Conservation (phyloP, 257 asterid species). For the Jaltomata sinuosa region DNA sequence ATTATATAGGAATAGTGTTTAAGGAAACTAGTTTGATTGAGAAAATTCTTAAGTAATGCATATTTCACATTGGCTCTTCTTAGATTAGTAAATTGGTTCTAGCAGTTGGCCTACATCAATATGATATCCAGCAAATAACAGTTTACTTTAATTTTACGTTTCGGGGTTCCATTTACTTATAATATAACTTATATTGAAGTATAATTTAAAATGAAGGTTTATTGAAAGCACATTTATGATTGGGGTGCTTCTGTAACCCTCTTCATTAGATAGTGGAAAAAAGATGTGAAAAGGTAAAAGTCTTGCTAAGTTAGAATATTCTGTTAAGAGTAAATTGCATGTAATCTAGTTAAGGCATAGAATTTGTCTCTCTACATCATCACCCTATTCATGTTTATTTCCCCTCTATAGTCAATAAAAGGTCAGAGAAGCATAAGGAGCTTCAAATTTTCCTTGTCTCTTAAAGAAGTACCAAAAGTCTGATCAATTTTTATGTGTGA, state of each 20-base stretch:
- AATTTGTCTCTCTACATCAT: background rate
- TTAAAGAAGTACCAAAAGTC: background rate
- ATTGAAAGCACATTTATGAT: background rate
- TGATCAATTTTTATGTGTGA: background rate
- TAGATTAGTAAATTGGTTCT: background rate
- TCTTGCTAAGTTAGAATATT: background rate
- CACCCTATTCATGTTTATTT: background rate
- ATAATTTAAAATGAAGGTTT: background rate
- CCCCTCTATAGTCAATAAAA: background rate
- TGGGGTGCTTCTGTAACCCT: background rate
- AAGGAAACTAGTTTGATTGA: background rate
- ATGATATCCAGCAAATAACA: background rate
- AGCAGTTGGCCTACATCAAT: background rate
- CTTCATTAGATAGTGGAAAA: background rate
- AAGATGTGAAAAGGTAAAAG: background rate
- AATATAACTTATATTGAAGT: background rate
- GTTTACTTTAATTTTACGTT: background rate
- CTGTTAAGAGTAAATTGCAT: background rate
- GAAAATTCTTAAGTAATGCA: background rate
- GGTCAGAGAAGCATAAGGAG: background rate
- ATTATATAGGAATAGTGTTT: background rate
- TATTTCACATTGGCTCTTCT: background rate
- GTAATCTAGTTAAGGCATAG: background rate
- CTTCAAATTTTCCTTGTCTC: background rate
- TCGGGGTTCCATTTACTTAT: background rate